These are phyloP conservation scores for Suhomyces kilbournensis DNA, from an alignment of 805 yeast species.

Conservation along the genomic window DNA sequence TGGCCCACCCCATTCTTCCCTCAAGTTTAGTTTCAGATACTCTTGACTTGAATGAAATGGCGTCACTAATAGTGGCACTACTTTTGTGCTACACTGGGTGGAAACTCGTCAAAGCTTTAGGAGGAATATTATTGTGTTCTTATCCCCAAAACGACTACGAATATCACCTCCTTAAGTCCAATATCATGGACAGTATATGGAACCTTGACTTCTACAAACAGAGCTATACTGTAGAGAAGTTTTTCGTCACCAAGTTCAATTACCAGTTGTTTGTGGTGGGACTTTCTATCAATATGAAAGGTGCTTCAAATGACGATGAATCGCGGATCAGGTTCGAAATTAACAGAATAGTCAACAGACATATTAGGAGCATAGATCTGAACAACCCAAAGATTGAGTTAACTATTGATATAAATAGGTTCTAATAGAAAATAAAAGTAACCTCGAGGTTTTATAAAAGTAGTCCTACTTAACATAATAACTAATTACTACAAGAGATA, in stretches of 20 bases:
- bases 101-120: constrained; percentile 49
- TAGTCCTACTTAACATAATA: too few relatives aligned
- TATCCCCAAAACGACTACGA: constrained; percentile 47
- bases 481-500: too few relatives aligned
- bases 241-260: constrained; percentile 61
- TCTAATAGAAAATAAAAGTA: constrained; percentile 2
- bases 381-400: constrained; percentile 28
- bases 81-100: constrained; percentile 49
- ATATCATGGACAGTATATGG: constrained; percentile 46
- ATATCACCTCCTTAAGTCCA: constrained; percentile 32
- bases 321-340: constrained; percentile 50
- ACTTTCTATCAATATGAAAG: constrained; percentile 53
- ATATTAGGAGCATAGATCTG: constrained; percentile 25
- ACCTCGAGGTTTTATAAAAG: too few relatives aligned
- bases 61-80: constrained; percentile 44
- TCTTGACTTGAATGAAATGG: constrained; percentile 42
- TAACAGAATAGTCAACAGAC: constrained; percentile 37
- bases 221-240: constrained; percentile 44
- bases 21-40: constrained; percentile 25
- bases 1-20: constrained; percentile 41
- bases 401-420: constrained; percentile 40
- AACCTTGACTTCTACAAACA: constrained; percentile 51
- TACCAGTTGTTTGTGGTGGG: constrained; percentile 59
- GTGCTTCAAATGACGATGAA: constrained; percentile 74
- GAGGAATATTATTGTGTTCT: constrained; percentile 51